phyloP scores from a whole-genome alignment of 2,329 filamentous ascomycete genomes.

The Penicillium sp. region DNA sequence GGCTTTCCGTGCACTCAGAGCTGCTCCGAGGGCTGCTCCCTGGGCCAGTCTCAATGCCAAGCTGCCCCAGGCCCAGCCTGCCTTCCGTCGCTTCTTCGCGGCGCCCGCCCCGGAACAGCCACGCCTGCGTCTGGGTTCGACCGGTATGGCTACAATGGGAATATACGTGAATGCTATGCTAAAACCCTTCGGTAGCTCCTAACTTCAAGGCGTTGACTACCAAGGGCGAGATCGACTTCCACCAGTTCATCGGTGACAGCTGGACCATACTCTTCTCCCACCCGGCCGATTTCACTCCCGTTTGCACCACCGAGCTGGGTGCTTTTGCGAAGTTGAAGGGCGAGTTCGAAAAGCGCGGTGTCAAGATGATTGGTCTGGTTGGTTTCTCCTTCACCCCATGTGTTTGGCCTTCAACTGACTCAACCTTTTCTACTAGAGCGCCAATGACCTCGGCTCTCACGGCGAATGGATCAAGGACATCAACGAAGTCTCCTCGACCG shows the following conservation, averaged over 20 bases:
- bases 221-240: constrained; percentile 62
- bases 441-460: constrained; percentile 53
- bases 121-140: constrained; percentile 34
- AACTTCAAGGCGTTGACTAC: constrained; percentile 66
- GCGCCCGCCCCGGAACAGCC: constrained; percentile 31
- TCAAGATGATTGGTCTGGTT: constrained; percentile 83
- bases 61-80: constrained; percentile 25
- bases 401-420: background rate
- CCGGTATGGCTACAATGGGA: constrained; percentile 20
- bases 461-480: constrained; percentile 56
- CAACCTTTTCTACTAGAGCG: constrained; percentile 43
- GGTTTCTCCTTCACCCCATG: constrained; percentile 8
- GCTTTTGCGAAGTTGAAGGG: constrained; percentile 85
- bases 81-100: constrained; percentile 29
- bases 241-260: constrained; percentile 63
- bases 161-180: background rate
- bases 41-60: constrained; percentile 18
- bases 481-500: constrained; percentile 68
- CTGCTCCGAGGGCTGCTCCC: constrained; percentile 22
- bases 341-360: constrained; percentile 79
- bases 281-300: constrained; percentile 80
- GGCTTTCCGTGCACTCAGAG: constrained; percentile 23
- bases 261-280: constrained; percentile 68
- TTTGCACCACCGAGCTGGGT: constrained; percentile 92
- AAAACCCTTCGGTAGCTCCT: constrained; percentile 44